Conservation (phyloP, 129 eudicot genomes). For the Glebionis coronaria region DNA sequence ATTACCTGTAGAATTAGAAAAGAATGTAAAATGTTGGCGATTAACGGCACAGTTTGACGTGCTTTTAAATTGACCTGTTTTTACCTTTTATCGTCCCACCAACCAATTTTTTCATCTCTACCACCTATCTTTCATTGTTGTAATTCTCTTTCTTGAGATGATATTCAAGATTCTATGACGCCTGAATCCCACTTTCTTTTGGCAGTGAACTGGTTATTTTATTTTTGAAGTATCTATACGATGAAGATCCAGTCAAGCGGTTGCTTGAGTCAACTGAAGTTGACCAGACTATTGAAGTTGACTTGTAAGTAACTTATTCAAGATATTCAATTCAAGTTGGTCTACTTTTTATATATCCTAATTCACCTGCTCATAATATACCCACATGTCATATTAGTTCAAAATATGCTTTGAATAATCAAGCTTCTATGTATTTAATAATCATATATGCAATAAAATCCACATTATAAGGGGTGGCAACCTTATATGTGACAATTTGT, state of each 20-base stretch:
- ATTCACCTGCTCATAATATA: constrained; percentile 5
- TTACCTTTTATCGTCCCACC: too few species aligned
- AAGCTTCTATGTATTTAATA: neutral
- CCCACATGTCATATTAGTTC: constrained; percentile 8
- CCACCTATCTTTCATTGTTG: constrained; percentile 1
- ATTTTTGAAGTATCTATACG: constrained; percentile 83
- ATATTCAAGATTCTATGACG: constrained; percentile 11
- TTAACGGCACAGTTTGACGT: too few species aligned
- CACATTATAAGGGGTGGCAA: neutral
- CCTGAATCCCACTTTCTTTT: constrained; percentile 21
- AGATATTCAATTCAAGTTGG: constrained; percentile 10
- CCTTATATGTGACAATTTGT: neutral
- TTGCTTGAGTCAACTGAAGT: constrained; percentile 59
- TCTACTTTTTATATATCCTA: neutral
- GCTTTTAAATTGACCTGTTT: too few species aligned
- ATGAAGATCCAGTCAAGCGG: constrained; percentile 83
- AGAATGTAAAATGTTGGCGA: neutral
- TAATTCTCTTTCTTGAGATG: neutral
- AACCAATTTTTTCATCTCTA: too few species aligned
- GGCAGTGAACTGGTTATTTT: constrained; percentile 88
- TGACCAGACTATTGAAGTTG: constrained; percentile 62
- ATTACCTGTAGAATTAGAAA: too few species aligned
- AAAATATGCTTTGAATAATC: constrained; percentile 4
- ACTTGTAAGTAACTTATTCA: constrained; percentile 51
- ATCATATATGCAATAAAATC: neutral